Percentiles rank a stretch among this genome's conserved stretches.
phyloP scores from a whole-genome alignment of 371 early-diverging fungal genomes.

The Syncephalastrum monosporum region DNA sequence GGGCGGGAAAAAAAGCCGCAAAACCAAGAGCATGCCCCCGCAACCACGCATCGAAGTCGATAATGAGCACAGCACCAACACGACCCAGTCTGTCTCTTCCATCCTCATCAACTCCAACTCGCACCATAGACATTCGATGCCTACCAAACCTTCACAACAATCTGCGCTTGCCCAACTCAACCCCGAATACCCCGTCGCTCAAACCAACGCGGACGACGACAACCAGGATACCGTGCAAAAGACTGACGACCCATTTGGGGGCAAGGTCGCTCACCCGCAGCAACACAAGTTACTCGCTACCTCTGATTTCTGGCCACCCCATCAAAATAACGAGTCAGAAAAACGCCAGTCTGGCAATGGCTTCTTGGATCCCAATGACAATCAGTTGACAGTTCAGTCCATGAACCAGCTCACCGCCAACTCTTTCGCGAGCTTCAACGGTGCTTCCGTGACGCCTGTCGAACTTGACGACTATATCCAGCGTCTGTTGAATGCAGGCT shows the following conservation, averaged over 20 bases:
- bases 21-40: slow-evolving; percentile 22
- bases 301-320: slow-evolving; percentile 44
- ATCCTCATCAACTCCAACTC: slow-evolving; percentile 34
- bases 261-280: slow-evolving; percentile 38
- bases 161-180: slow-evolving; percentile 41
- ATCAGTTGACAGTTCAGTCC: slow-evolving; percentile 45
- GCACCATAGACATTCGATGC: slow-evolving; percentile 29
- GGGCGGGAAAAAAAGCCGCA: slow-evolving; percentile 14
- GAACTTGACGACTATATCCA: slow-evolving; percentile 87
- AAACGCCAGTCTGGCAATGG: not conserved
- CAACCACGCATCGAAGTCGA: slow-evolving; percentile 23
- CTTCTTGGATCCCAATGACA: slow-evolving; percentile 18
- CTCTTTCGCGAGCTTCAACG: slow-evolving; percentile 35
- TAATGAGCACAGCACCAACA: slow-evolving; percentile 46
- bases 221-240: slow-evolving; percentile 26
- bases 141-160: not conserved
- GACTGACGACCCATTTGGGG: slow-evolving; percentile 30
- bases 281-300: slow-evolving; percentile 40
- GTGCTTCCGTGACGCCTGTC: slow-evolving; percentile 34
- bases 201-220: slow-evolving; percentile 12
- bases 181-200: slow-evolving; percentile 39
- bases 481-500: slow-evolving; percentile 78
- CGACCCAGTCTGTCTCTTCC: slow-evolving; percentile 47
- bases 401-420: slow-evolving; percentile 48
- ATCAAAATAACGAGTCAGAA: slow-evolving; percentile 11